Base-by-base conservation (phyloP, 169 alveolate species). In the Cryptosporidium meleagridis region DNA sequence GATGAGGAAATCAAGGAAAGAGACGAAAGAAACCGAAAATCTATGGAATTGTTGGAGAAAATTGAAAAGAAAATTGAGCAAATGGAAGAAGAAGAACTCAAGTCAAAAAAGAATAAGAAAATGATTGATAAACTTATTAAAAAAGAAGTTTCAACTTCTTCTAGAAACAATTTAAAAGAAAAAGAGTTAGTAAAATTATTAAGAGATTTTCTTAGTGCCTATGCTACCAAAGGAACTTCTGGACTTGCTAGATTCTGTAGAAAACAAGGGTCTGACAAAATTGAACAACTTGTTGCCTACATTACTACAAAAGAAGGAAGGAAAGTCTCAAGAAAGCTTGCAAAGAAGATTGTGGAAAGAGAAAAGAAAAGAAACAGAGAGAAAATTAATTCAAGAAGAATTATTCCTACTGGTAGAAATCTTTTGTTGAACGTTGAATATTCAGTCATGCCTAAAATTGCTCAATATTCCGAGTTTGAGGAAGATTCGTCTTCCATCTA, bases 221-320 rank as follows among this genome's bases (percentile, higher is more conserved):
- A 80, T 62, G 45, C 45, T 14, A 21, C 52, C 14, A 80, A 80
- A 33, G 89, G 75, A 3, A 53, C 55, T n/a, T 33, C 41, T 21
- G 89, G 89, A 2, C 37, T 80, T 35, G 41, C 16, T 3, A 44
- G 51, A 26, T 80, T 80, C 59, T 80, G 80, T 29, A 65, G 37
- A 59, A 58, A 23, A 45, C 73, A 62, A 61, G 89, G 75, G 14
- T 29, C 89, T 18, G 89, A 80, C 6, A 59, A 41, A 31, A 62
- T 80, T 26, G 75, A 65, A 8, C 89, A 80, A 39, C 89, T 80
- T 80, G 55, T 80, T 6, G 21, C 41, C 8, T 80, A 80, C 29
- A 58, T 62, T 31, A 39, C 73, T 18, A 80, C 89, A 7, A 31
- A 23, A 5, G 80, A 80, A 12, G 89, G 89, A 35, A 80, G 62